phyloP scores from a whole-genome alignment of 2,329 filamentous ascomycete genomes.

The Fusarium nygamai region DNA sequence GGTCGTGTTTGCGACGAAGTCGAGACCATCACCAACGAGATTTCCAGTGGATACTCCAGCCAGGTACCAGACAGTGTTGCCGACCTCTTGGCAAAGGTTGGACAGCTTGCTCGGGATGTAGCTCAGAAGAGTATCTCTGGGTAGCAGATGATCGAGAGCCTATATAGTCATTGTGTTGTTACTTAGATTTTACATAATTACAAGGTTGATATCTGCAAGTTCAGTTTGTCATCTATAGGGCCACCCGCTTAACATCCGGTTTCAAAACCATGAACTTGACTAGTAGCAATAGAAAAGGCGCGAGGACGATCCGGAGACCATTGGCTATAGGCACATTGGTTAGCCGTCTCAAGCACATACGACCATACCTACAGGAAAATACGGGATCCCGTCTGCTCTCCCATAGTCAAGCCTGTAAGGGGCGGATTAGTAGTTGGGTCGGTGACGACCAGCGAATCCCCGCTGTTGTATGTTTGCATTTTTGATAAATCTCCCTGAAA shows the following conservation, averaged over 20 bases:
- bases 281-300: background rate
- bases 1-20: background rate
- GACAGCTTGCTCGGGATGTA: background rate
- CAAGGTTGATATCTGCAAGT: background rate
- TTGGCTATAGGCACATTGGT: accelerated
- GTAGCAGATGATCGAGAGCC: background rate
- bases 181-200: background rate
- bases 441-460: background rate
- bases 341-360: accelerated
- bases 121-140: background rate
- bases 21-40: background rate
- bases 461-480: background rate
- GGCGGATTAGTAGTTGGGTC: background rate
- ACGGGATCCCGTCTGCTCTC: background rate
- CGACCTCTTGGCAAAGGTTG: background rate
- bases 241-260: accelerated
- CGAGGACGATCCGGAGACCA: accelerated
- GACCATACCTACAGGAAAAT: background rate
- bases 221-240: background rate
- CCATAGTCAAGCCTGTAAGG: background rate
- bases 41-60: background rate
- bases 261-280: background rate
- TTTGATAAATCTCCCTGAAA: background rate
- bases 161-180: background rate
- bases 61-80: background rate